A percentile compares a stretch with the other conserved stretches of the same genome.
phyloP scores from a whole-genome alignment of 805 yeast species.

The Pichia heedii region DNA sequence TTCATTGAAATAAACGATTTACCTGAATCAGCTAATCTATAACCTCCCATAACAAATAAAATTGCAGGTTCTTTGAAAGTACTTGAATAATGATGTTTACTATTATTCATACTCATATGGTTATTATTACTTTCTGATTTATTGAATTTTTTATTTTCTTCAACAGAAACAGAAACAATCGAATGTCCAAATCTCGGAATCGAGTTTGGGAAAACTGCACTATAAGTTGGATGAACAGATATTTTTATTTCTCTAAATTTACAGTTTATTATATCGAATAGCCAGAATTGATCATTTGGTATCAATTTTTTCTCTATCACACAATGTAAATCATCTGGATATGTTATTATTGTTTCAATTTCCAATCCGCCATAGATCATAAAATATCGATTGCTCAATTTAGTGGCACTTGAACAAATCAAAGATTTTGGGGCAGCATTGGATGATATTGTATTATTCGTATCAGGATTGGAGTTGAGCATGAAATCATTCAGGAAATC shows the following conservation, averaged over 20 bases:
- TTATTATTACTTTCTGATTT: background rate
- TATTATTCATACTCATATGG: background rate
- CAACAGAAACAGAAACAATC: slow-evolving; percentile 18
- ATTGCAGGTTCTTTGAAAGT: slow-evolving; percentile 23
- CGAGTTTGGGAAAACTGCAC: slow-evolving; percentile 19
- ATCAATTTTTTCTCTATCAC: slow-evolving; percentile 23
- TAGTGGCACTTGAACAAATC: slow-evolving; percentile 38
- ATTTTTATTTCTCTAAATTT: slow-evolving; percentile 39
- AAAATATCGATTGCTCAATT: slow-evolving; percentile 46
- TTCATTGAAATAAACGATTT: slow-evolving; percentile 24
- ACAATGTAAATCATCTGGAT: slow-evolving; percentile 29
- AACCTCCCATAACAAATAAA: slow-evolving; percentile 42
- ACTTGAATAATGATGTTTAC: background rate
- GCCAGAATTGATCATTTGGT: slow-evolving; percentile 42
- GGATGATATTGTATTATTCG: background rate
- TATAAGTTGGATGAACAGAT: slow-evolving; percentile 23
- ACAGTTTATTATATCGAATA: slow-evolving; percentile 44
- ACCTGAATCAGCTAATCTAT: slow-evolving; percentile 26
- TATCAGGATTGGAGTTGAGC: background rate
- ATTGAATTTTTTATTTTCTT: slow-evolving; percentile 15
- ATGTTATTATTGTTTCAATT: slow-evolving; percentile 25
- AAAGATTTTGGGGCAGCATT: slow-evolving; percentile 39
- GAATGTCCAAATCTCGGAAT: slow-evolving; percentile 28
- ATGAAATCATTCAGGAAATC: background rate
- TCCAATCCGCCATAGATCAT: slow-evolving; percentile 68